Base-by-base conservation (phyloP, 306 rosid species). In the Mimosa pudica region DNA sequence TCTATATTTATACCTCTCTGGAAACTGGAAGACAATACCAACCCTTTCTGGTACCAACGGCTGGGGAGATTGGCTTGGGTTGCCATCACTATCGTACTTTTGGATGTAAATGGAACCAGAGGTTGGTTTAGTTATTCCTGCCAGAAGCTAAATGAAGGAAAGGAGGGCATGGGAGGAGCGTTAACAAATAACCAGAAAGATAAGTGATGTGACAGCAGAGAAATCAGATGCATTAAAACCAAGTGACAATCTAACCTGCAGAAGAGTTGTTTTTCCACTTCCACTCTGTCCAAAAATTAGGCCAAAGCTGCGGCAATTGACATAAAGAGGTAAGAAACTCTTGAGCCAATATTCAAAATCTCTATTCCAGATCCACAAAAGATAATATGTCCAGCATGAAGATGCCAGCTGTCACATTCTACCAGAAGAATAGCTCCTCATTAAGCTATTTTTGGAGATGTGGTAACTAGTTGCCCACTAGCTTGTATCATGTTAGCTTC, bases 21-120 rank as follows among this genome's bases (percentile, higher is more conserved):
- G 97, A 87, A 94, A 90, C 77, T 94, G 97, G 87, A 94, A 90
- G 87, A 92, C 98, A 69, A 90, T 90, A 65, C 98, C 98, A 76
- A 94, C 98, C 81, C 91, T 92, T 81, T 93, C 97, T 0, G 97
- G 83, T 61, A 84, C 61, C 84, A 94, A 77, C 41, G 88, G 84
- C 82, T 87, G 87, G 0, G 91, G 86, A 75, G 98, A 42, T 71
- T 86, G 84, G 52, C 70, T 79, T 48, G 92, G 96, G 70, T 65
- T 82, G 51, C 97, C 94, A 78, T 94, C 97, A 77, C 79, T 83
- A 64, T 86, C 91, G 62, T 89, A 92, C 61, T 84, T 88, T 87
- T 90, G 96, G 51, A 75, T 82, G 85, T 41, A 71, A 88, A 94
- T 92, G 79, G 94, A 92, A 63, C 98, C 97, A 13, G 97, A 83